Evolutionary conservation across 2,329 filamentous ascomycete species (phyloP).

Genomic region (Drechslerella stenobrocha): DNA sequence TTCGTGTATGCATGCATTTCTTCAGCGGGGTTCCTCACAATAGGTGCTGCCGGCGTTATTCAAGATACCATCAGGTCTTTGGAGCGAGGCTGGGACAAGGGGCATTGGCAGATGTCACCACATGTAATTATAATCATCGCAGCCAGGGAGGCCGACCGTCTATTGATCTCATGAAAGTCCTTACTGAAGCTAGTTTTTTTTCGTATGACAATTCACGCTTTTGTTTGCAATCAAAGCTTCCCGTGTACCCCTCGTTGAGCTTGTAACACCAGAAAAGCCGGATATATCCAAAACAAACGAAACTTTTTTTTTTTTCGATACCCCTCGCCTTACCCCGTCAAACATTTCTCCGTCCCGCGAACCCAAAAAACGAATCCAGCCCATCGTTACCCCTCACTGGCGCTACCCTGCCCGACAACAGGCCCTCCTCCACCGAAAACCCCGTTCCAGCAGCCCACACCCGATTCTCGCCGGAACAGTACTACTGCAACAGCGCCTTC

Average conservation of each 20-base stretch:
- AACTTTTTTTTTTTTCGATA: background rate
- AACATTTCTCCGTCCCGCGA: constrained; percentile 1
- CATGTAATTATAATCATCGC: no score
- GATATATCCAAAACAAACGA: no score
- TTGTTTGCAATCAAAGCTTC: no score
- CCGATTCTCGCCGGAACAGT: constrained; percentile 14
- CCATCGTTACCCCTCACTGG: constrained; percentile 10
- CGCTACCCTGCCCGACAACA: constrained; percentile 11
- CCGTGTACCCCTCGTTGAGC: no score
- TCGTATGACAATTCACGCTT: no score
- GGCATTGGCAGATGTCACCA: no score
- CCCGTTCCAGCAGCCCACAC: constrained; percentile 20
- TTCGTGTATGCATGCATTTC: background rate
- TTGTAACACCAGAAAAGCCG: no score
- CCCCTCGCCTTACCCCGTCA: background rate
- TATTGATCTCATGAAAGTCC: no score
- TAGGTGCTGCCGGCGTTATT: constrained; percentile 11
- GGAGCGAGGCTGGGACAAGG: no score
- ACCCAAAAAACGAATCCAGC: constrained; percentile 21
- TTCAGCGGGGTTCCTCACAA: background rate
- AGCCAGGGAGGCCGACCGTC: no score
- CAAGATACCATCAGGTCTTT: constrained; percentile 11
- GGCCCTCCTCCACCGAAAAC: constrained; percentile 4
- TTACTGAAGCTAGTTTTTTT: no score
- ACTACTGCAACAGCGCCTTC: constrained; percentile 70